Evolutionary conservation across 2,329 filamentous ascomycete species (phyloP).

Genomic region (Trichoderma harzianum): DNA sequence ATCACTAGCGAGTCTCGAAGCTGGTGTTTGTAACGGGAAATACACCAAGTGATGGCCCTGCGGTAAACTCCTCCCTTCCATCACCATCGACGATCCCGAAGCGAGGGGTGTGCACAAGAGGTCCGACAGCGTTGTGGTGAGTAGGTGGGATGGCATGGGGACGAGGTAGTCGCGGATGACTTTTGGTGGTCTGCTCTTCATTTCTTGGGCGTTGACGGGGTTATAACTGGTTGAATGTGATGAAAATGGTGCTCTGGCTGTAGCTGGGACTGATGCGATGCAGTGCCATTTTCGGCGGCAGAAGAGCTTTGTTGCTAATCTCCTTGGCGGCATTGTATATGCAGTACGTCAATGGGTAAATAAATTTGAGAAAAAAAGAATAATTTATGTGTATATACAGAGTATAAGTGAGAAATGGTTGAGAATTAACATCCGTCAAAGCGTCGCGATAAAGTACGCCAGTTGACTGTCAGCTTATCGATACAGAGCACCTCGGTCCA

Average conservation of each 20-base stretch:
- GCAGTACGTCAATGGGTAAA: no score
- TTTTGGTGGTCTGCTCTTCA: slow-evolving; percentile 32
- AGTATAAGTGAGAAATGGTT: background rate
- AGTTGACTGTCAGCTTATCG: background rate
- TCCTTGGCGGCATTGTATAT: background rate
- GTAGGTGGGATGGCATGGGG: slow-evolving; percentile 61
- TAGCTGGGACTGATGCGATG: background rate
- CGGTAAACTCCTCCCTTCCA: slow-evolving; percentile 33
- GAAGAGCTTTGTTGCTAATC: background rate
- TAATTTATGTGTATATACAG: background rate
- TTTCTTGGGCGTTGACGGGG: slow-evolving; percentile 20
- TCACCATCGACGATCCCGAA: slow-evolving; percentile 1
- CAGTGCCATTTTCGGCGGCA: background rate
- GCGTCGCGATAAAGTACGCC: background rate
- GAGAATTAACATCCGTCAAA: background rate
- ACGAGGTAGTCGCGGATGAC: slow-evolving; percentile 46
- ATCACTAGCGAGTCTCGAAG: slow-evolving; percentile 66
- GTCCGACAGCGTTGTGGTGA: slow-evolving; percentile 59
- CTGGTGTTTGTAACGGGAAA: slow-evolving; percentile 69
- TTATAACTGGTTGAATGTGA: background rate
- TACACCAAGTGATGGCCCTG: slow-evolving; percentile 80
- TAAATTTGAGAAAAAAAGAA: background rate
- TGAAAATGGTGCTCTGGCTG: background rate
- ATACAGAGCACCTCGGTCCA: background rate
- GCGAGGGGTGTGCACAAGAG: slow-evolving; percentile 38